Evolutionary conservation across 805 yeast species (phyloP).

Genomic region (Lachancea cidri): DNA sequence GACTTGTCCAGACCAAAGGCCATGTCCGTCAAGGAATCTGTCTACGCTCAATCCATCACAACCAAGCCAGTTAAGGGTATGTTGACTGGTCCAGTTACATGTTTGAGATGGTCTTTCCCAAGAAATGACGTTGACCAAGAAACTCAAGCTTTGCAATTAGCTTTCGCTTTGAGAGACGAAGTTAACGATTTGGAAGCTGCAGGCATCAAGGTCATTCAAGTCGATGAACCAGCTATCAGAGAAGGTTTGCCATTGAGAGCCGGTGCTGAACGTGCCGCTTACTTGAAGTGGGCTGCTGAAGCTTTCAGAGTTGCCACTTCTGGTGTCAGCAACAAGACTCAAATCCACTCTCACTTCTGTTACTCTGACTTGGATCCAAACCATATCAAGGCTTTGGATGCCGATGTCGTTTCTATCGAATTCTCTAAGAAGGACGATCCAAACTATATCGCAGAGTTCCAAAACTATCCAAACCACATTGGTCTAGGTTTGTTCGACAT

Average conservation of each 20-base stretch:
- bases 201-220: constrained; percentile 96
- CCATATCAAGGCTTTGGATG: constrained; percentile 99
- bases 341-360: constrained; percentile 99
- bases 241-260: constrained; percentile 99
- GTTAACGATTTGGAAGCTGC: constrained; percentile 97
- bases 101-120: constrained; percentile 99
- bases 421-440: constrained; percentile 99
- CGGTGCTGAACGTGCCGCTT: constrained; percentile 93
- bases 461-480: constrained; percentile 98
- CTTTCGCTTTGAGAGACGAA: constrained; percentile 97
- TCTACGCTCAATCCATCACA: constrained; percentile 96
- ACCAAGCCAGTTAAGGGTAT: constrained; percentile 98
- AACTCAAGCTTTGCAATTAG: constrained; percentile 93
- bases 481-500: constrained; percentile 99
- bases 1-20: constrained; percentile 98
- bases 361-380: constrained; percentile 99
- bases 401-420: constrained; percentile 98
- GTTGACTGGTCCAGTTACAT: constrained; percentile 99
- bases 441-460: constrained; percentile 94
- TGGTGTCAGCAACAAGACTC: constrained; percentile 92
- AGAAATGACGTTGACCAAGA: constrained; percentile 94
- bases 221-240: constrained; percentile 99
- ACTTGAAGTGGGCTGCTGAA: constrained; percentile 98
- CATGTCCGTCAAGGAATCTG: constrained; percentile 98
- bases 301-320: constrained; percentile 99